These are phyloP conservation scores for Brassica juncea DNA, from an alignment of 345 rosid species.

Conservation along the genomic window DNA sequence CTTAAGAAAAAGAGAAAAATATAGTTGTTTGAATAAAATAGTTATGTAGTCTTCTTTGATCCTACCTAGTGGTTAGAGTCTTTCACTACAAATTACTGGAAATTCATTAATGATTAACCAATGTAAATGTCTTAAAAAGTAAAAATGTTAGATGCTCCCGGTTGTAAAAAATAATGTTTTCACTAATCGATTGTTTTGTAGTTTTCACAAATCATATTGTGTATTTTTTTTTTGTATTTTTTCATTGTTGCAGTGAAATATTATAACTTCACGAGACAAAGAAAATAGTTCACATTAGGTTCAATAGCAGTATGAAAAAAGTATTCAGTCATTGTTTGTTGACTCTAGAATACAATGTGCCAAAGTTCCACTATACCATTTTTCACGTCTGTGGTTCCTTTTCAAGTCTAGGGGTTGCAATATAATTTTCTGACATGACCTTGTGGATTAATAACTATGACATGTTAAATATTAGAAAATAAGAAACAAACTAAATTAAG, in stretches of 20 bases:
- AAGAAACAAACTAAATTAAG: neutral
- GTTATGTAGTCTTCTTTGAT: neutral
- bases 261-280: neutral
- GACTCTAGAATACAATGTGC: constrained; percentile 8
- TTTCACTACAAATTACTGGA: neutral
- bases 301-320: neutral
- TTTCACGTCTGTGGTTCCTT: neutral
- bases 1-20: neutral
- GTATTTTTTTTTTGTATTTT: neutral
- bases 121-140: neutral
- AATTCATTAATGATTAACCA: neutral
- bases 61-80: neutral
- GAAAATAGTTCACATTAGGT: constrained; percentile 7
- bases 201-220: neutral
- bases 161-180: neutral
- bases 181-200: neutral
- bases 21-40: neutral
- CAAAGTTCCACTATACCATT: constrained; percentile 14
- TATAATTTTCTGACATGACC: constrained; percentile 6
- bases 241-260: neutral
- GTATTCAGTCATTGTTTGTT: constrained; percentile 10
- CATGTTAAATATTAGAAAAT: neutral
- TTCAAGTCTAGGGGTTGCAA: constrained; percentile 6
- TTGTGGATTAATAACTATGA: neutral
- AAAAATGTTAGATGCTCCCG: neutral